Percentiles rank a stretch among this genome's conserved stretches.
phyloP scores from a whole-genome alignment of 2,329 filamentous ascomycete genomes.

The Talaromyces funiculosus region DNA sequence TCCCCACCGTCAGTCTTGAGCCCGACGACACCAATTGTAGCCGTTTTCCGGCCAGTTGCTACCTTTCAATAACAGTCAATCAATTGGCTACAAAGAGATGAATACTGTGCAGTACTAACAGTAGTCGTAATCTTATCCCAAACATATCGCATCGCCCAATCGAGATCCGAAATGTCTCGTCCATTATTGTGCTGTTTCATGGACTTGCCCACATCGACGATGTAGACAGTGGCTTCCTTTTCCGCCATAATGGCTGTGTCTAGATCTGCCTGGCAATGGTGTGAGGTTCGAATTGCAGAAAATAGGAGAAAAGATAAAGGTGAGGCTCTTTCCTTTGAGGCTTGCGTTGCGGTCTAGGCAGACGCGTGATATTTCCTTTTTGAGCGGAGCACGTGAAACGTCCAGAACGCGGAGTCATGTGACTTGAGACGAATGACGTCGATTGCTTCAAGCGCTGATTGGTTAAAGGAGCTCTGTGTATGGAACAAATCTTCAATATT shows the following conservation, averaged over 20 bases:
- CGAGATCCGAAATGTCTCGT: conserved; percentile 71
- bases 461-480: not conserved
- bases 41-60: conserved; percentile 66
- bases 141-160: conserved; percentile 84
- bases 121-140: conserved; percentile 87
- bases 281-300: not conserved
- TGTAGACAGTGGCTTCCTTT: conserved; percentile 89
- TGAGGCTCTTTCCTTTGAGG: not conserved
- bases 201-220: conserved; percentile 80
- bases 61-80: conserved; percentile 35
- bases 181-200: conserved; percentile 70
- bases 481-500: too few relatives aligned
- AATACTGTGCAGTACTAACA: conserved; percentile 40
- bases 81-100: not conserved
- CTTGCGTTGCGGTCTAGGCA: conserved; percentile 25
- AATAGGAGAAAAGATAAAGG: not conserved
- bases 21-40: conserved; percentile 71
- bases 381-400: conserved; percentile 19
- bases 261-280: not conserved
- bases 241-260: conserved; percentile 63
- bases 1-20: conserved; percentile 64
- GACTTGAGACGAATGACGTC: conserved; percentile 19
- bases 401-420: conserved; percentile 33
- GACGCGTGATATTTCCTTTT: conserved; percentile 39
- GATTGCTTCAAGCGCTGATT: not conserved